phyloP scores from a whole-genome alignment of 1,139 yeast genomes.

The Nakaseomyces uthaithaninus region DNA sequence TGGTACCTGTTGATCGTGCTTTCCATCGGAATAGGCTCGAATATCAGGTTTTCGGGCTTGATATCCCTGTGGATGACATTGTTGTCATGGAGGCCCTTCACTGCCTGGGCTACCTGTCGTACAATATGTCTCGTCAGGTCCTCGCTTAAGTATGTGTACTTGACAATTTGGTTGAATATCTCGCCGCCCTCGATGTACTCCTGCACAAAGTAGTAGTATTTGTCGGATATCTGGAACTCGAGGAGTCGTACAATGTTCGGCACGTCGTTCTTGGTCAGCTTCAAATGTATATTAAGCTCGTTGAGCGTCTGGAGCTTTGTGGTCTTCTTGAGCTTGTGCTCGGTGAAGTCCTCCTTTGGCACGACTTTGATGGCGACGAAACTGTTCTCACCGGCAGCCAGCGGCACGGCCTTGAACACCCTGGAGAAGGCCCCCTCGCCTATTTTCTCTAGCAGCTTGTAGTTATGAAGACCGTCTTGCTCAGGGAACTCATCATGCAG shows the following conservation, averaged over 20 bases:
- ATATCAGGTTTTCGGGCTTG: conserved; percentile 86
- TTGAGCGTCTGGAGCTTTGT: conserved; percentile 41
- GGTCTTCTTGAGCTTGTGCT: conserved; percentile 11
- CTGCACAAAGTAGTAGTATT: conserved; percentile 68
- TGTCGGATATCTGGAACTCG: conserved; percentile 56
- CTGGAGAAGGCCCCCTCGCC: conserved; percentile 89
- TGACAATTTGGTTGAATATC: conserved; percentile 85
- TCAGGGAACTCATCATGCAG: conserved; percentile 15
- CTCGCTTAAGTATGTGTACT: conserved; percentile 84
- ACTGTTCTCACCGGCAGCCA: background rate
- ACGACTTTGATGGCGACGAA: conserved; percentile 70
- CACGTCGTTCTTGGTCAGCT: conserved; percentile 30
- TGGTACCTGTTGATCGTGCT: conserved; percentile 42
- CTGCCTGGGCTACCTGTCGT: conserved; percentile 72
- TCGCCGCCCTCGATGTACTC: conserved; percentile 93
- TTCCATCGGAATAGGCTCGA: conserved; percentile 57
- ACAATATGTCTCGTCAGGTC: conserved; percentile 78
- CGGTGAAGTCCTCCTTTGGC: conserved; percentile 36
- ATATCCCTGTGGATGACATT: conserved; percentile 93
- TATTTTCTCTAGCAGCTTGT: conserved; percentile 35
- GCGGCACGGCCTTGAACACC: conserved; percentile 37
- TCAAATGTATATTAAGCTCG: conserved; percentile 53
- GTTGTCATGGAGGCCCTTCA: conserved; percentile 69
- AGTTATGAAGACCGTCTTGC: conserved; percentile 22
- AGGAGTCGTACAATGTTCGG: conserved; percentile 58